Evolutionary conservation across 208 protist species (phyloP).

Genomic region (Crithidia brevicula): DNA sequence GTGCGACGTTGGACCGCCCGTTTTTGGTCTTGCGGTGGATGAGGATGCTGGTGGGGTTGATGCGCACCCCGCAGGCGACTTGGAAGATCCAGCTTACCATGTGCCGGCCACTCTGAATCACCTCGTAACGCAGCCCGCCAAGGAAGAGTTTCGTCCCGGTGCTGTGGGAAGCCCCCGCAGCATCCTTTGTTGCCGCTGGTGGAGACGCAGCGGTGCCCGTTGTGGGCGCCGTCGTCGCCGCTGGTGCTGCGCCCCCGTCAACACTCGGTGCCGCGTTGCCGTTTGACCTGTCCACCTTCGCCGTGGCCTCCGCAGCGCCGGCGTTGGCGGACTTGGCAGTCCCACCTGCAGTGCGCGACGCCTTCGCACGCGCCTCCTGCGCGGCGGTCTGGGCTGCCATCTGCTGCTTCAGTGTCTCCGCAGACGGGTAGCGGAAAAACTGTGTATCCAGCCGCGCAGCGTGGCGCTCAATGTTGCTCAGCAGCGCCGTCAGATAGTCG

Average conservation of each 20-base stretch:
- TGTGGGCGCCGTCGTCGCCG: neutral
- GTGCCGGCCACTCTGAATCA: constrained; percentile 75
- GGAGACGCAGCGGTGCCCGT: neutral
- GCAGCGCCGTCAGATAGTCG: constrained; percentile 27
- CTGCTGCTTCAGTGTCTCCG: constrained; percentile 50
- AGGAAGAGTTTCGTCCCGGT: constrained; percentile 80
- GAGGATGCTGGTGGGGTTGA: constrained; percentile 61
- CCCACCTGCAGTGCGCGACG: neutral
- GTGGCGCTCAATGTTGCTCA: constrained; percentile 32
- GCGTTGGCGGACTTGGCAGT: neutral
- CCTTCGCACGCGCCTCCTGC: neutral
- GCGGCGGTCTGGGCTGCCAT: neutral
- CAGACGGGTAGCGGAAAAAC: constrained; percentile 63
- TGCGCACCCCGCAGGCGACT: constrained; percentile 54
- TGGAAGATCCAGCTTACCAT: constrained; percentile 80
- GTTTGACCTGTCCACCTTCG: neutral
- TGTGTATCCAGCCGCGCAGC: constrained; percentile 32
- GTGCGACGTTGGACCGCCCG: constrained; percentile 40
- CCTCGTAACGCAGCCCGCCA: constrained; percentile 84
- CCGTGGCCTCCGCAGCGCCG: neutral
- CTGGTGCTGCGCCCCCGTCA: neutral
- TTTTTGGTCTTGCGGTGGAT: constrained; percentile 77
- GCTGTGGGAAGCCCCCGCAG: constrained; percentile 1
- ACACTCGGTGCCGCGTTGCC: neutral
- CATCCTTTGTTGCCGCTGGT: neutral